A percentile compares a stretch with the other conserved stretches of the same genome.
Evolutionary conservation across 208 protist species (phyloP).

Genomic region (Kentomonas sorsogonicus): DNA sequence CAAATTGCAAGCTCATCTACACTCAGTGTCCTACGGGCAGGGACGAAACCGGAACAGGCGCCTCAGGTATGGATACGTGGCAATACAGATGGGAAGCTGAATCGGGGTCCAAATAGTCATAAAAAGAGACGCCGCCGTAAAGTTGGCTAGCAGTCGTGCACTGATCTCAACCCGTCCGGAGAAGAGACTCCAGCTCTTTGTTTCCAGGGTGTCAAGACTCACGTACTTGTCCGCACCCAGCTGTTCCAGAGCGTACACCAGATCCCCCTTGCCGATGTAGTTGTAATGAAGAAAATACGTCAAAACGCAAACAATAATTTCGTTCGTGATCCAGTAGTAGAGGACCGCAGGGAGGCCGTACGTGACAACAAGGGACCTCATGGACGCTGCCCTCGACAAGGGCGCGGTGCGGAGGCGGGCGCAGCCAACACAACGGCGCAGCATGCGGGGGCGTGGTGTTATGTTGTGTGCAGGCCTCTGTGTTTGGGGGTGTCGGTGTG

Average conservation of each 20-base stretch:
- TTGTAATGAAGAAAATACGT: conserved; percentile 52
- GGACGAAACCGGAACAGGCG: neutral
- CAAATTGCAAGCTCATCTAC: too few species aligned
- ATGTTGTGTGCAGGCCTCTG: too few species aligned
- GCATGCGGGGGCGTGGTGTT: too few species aligned
- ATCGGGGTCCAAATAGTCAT: conserved; percentile 48
- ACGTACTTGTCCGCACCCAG: conserved; percentile 34
- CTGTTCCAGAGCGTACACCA: conserved; percentile 33
- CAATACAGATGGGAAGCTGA: conserved; percentile 39
- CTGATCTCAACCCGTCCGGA: conserved; percentile 27
- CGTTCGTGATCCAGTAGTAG: conserved; percentile 56
- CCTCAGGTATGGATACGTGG: conserved; percentile 30
- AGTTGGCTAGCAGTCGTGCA: conserved; percentile 43
- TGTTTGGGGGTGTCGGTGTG: too few species aligned
- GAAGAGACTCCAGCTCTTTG: conserved; percentile 42
- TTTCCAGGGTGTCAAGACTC: conserved; percentile 26
- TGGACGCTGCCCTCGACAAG: conserved; percentile 10
- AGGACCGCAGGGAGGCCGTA: conserved; percentile 29
- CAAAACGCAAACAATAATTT: conserved; percentile 31
- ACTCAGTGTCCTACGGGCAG: too few species aligned
- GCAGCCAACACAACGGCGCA: too few species aligned
- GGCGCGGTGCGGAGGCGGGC: too few species aligned
- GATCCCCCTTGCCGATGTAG: conserved; percentile 47
- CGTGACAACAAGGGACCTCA: conserved; percentile 22
- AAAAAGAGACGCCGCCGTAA: conserved; percentile 45